Evolutionary conservation across 805 yeast genomes (phyloP), one percentile per base, ranked within the genome.

Genomic region (Starmerella stellata): DNA sequence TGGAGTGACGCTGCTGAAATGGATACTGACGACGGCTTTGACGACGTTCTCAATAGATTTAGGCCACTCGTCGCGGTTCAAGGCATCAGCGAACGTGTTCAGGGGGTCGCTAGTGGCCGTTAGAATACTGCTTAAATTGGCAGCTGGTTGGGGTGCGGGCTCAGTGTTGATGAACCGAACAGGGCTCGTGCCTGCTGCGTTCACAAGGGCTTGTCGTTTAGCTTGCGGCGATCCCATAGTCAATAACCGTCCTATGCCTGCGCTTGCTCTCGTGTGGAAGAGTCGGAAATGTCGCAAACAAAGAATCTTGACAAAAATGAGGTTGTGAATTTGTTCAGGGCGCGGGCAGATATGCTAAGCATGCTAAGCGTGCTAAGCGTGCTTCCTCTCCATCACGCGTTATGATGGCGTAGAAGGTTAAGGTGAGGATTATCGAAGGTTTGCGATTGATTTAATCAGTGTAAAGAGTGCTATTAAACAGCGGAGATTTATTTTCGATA

Each of bases 11-110:
- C 78, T 90, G 9, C 90, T 69, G 52, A 85, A 83, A 56, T 81
- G 93, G 37, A 85, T 75, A 1, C 93, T 78, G 2, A 85, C 95
- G 18, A 83, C 95, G 4, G 81, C 71, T 44, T 75, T 71, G 29
- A 83, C 92, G 3, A 83, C 94, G 38, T 68, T 68, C 35, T 80
- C 74, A 36, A 83, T 81, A 1, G 94, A 79, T 29, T 63, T 62
- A 52, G 77, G 85, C 95, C 95, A 83, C 48, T 65, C 62, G 27
- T 47, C 49, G 19, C 25, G 7, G 9, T 23, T 11, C 25, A 7
- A 11, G 9, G 11, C 9, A 23, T 11, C 32, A 8, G 7, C 19
- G 19, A 29, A 8, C 9, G 15, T 29, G 16, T 29, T 8, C 16
- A 15, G 9, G 14, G 14, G 14, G 15, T 29, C 32, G 16, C 19